phyloP scores from a whole-genome alignment of 148 eudicot species.

The Amaranthus palmeri region DNA sequence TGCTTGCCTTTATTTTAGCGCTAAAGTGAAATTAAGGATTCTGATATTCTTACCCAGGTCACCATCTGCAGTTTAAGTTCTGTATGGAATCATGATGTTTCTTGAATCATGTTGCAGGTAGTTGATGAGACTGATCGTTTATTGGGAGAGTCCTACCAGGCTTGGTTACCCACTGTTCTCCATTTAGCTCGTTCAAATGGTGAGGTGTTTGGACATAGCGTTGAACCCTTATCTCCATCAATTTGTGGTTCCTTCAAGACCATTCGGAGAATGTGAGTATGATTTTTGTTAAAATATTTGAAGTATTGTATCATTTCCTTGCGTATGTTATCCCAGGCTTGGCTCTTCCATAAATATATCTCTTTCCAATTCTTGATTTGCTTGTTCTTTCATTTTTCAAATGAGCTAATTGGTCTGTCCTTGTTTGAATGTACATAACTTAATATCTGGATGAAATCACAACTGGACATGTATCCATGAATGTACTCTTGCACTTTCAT shows the following conservation, averaged over 20 bases:
- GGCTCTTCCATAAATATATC: neutral
- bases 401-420: neutral
- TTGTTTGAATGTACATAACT: neutral
- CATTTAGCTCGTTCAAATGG: conserved; percentile 44
- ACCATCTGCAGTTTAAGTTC: neutral
- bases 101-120: conserved; percentile 42
- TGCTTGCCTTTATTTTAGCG: neutral
- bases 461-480: neutral
- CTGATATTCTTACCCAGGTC: neutral
- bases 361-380: neutral
- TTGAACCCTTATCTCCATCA: conserved; percentile 23
- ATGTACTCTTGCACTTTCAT: neutral
- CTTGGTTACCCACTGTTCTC: conserved; percentile 88
- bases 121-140: conserved; percentile 97
- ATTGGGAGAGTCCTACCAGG: conserved; percentile 87
- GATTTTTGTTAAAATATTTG: neutral
- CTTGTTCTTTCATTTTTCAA: neutral
- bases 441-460: neutral
- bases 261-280: conserved; percentile 65
- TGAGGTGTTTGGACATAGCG: conserved; percentile 29
- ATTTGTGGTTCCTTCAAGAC: conserved; percentile 63
- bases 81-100: conserved; percentile 1
- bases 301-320: neutral
- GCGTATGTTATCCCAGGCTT: neutral
- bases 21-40: neutral